Evolutionary conservation across 306 rosid genomes (phyloP), one percentile per base, ranked within the genome.

Genomic region (Adenanthera pavonina): DNA sequence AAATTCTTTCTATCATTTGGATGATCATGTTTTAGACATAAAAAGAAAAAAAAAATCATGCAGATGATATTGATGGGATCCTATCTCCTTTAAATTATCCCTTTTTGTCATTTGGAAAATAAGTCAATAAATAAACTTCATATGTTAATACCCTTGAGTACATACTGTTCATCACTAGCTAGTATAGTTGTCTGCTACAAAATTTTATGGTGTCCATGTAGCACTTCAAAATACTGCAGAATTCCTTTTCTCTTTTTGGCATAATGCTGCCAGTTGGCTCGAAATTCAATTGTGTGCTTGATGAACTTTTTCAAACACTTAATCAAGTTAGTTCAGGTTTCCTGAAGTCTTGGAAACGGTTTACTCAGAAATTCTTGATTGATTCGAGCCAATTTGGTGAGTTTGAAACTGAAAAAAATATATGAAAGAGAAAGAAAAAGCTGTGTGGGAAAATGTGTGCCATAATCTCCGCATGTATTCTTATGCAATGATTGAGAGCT

Each of bases 361-460:
- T 89, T 82, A 91, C 74, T 76, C 81, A 61, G 81, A 90, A 80
- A 75, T 82, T 25, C 83, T 70, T 80, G 90, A 90, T 90, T 90
- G 87, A 89, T 87, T 91, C 64, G 88, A 89, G 95, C 93, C 97
- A 90, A 90, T 89, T 90, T 80, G 90, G 93, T 87, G 92, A 89
- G 92, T 87, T 64, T 64, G 75, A 66, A 69, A 38, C 30, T 25
- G 30, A 25, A 25, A 25, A 25, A 25, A 25, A 62, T 71, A 71
- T 76, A 35, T 78, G 5, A 69, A 54, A 43, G 20, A 47, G 11
- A 48, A n/a, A 48, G 30, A 51, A 70, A 44, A 11, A 1, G 68
- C 74, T 67, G 72, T 38, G 75, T 56, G 40, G 76, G 16, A 76
- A 49, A 76, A 57, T 80, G 17, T 77, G 60, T 77, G 51, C 19